Evolutionary conservation across 345 rosid species (phyloP).

Genomic region (Moricandia moricandioides): DNA sequence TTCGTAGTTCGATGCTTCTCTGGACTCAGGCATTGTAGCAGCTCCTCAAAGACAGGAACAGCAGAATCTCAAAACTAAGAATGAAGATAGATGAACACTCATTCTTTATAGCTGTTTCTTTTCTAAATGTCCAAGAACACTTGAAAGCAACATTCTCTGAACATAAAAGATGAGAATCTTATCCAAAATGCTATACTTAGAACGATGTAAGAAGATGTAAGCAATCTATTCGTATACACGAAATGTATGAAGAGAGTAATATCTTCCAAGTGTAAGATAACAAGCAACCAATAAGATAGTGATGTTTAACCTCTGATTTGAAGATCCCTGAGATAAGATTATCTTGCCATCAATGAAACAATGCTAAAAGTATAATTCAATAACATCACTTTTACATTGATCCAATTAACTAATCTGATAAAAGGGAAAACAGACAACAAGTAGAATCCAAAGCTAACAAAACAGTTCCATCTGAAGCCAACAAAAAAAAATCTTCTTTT

Average conservation of each 20-base stretch:
- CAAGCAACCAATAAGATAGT: background rate
- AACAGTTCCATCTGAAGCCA: conserved; percentile 12
- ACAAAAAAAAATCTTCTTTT: conserved; percentile 35
- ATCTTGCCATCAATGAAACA: background rate
- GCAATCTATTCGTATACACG: background rate
- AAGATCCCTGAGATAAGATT: background rate
- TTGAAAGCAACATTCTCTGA: background rate
- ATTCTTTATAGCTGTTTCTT: background rate
- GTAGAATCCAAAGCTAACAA: conserved; percentile 29
- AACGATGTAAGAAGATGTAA: background rate
- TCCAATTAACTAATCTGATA: conserved; percentile 8
- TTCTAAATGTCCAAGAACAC: background rate
- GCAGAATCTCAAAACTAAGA: too few relatives aligned
- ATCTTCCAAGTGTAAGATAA: background rate
- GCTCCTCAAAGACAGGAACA: background rate
- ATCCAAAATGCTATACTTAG: background rate
- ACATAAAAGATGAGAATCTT: background rate
- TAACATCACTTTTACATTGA: background rate
- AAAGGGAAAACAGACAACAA: conserved; percentile 18
- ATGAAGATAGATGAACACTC: background rate
- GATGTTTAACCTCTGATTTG: background rate
- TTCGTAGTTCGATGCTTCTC: conserved; percentile 64
- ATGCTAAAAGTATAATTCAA: background rate
- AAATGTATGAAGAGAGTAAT: background rate
- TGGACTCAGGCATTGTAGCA: conserved; percentile 42